phyloP scores from a whole-genome alignment of 2,329 filamentous ascomycete genomes.

The Gremmenia infestans region DNA sequence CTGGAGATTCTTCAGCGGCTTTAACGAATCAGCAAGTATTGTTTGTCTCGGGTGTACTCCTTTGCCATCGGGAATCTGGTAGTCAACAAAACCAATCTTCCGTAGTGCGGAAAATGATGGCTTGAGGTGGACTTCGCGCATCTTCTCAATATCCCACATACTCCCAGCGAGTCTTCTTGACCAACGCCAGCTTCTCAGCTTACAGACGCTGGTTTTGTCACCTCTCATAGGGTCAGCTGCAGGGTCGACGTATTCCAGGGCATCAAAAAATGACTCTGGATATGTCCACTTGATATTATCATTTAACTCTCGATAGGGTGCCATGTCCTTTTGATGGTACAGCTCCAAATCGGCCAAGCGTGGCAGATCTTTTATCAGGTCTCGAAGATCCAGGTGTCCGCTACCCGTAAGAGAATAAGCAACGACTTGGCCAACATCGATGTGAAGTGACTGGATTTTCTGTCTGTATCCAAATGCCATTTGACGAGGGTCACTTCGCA shows the following conservation, averaged over 20 bases:
- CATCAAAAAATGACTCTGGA: constrained; percentile 57
- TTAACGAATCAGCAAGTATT: constrained; percentile 38
- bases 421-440: constrained; percentile 40
- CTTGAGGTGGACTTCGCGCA: constrained; percentile 49
- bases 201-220: constrained; percentile 28
- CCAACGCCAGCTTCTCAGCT: constrained; percentile 55
- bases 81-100: constrained; percentile 58
- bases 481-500: constrained; percentile 34
- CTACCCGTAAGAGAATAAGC: constrained; percentile 47
- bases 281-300: constrained; percentile 64
- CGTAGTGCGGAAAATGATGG: constrained; percentile 52
- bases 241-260: constrained; percentile 54
- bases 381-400: constrained; percentile 50
- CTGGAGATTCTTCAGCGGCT: constrained; percentile 57
- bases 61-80: constrained; percentile 48
- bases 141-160: constrained; percentile 42
- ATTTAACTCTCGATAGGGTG: constrained; percentile 58
- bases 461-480: constrained; percentile 29
- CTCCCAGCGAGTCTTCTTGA: constrained; percentile 49
- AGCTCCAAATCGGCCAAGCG: constrained; percentile 67
- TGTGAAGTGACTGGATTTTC: constrained; percentile 28
- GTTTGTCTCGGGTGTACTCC: constrained; percentile 35
- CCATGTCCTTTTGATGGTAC: constrained; percentile 62
- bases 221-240: constrained; percentile 20
- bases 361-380: constrained; percentile 59